Percentiles rank a stretch among this genome's conserved stretches.
Conservation (phyloP, 805 yeast species). For the Teunomyces aglyptinius region DNA sequence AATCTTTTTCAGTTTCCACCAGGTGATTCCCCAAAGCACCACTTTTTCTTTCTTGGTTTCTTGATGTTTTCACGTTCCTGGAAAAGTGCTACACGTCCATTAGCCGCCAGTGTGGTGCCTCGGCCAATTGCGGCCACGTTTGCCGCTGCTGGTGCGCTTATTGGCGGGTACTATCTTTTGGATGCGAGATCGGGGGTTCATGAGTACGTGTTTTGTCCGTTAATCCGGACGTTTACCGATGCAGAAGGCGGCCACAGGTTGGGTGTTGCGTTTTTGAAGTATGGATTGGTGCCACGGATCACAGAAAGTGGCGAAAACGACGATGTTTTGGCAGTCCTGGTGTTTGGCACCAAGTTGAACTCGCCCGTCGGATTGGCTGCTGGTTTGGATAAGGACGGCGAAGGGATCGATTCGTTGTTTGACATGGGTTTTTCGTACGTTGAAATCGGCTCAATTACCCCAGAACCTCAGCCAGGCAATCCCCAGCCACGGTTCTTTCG, state of each 20-base stretch:
- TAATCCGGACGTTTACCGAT: constrained; percentile 63
- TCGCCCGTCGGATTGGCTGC: constrained; percentile 94
- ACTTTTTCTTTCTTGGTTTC: neutral
- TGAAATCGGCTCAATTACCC: constrained; percentile 92
- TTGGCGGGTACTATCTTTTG: constrained; percentile 53
- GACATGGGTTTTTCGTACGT: constrained; percentile 83
- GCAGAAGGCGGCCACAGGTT: constrained; percentile 86
- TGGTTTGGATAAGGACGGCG: constrained; percentile 92
- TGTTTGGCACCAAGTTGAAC: constrained; percentile 63
- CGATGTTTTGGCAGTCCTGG: constrained; percentile 50
- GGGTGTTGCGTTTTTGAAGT: constrained; percentile 68
- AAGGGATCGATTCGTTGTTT: constrained; percentile 79
- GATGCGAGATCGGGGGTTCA: constrained; percentile 84
- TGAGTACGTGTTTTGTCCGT: constrained; percentile 78
- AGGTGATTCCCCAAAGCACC: neutral
- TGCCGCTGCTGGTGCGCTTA: constrained; percentile 25
- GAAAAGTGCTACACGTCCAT: constrained; percentile 1
- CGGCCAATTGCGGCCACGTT: constrained; percentile 15
- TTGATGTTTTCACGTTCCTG: constrained; percentile 1
- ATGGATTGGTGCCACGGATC: constrained; percentile 65
- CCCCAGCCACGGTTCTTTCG: constrained; percentile 92
- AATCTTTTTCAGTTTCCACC: neutral
- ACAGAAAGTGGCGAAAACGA: constrained; percentile 47
- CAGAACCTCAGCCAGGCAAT: constrained; percentile 90
- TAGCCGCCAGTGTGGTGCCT: constrained; percentile 20